Evolutionary conservation across 2,329 filamentous ascomycete genomes (phyloP).

Genomic region (Hypoxylon sp.): DNA sequence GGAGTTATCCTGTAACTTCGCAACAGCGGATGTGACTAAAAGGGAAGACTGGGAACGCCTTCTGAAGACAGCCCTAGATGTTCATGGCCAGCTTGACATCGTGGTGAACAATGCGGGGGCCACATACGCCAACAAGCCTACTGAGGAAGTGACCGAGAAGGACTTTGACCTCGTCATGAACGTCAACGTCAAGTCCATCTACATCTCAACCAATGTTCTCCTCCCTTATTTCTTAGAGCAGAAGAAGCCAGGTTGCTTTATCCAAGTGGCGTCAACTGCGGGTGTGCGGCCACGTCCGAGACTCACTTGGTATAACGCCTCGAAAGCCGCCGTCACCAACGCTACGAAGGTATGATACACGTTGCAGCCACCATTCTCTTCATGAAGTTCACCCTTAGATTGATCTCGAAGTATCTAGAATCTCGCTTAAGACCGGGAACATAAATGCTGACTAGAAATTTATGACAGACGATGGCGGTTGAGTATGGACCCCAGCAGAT

Average conservation of each 20-base stretch:
- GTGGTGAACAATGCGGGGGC: slow-evolving; percentile 74
- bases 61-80: slow-evolving; percentile 61
- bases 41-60: slow-evolving; percentile 67
- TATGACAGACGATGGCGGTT: slow-evolving; percentile 68
- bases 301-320: slow-evolving; percentile 79
- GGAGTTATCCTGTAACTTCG: slow-evolving; percentile 62
- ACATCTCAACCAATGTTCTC: slow-evolving; percentile 70
- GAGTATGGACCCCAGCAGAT: slow-evolving; percentile 82
- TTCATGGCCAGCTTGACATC: slow-evolving; percentile 68
- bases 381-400: neutral
- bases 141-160: slow-evolving; percentile 72
- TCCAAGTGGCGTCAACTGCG: slow-evolving; percentile 77
- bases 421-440: neutral
- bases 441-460: slow-evolving; percentile 18
- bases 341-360: slow-evolving; percentile 61
- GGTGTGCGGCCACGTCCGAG: slow-evolving; percentile 72
- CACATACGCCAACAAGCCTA: slow-evolving; percentile 73
- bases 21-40: slow-evolving; percentile 65
- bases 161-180: slow-evolving; percentile 77
- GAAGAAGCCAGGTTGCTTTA: slow-evolving; percentile 71
- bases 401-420: slow-evolving; percentile 3
- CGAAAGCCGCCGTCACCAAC: slow-evolving; percentile 75
- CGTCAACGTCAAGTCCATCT: slow-evolving; percentile 79
- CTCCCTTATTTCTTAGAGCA: slow-evolving; percentile 72
- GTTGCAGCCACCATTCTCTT: neutral